Percentiles rank a stretch among this genome's conserved stretches.
phyloP scores from a whole-genome alignment of 2,329 filamentous ascomycete species.

The Bipolaris bicolor region DNA sequence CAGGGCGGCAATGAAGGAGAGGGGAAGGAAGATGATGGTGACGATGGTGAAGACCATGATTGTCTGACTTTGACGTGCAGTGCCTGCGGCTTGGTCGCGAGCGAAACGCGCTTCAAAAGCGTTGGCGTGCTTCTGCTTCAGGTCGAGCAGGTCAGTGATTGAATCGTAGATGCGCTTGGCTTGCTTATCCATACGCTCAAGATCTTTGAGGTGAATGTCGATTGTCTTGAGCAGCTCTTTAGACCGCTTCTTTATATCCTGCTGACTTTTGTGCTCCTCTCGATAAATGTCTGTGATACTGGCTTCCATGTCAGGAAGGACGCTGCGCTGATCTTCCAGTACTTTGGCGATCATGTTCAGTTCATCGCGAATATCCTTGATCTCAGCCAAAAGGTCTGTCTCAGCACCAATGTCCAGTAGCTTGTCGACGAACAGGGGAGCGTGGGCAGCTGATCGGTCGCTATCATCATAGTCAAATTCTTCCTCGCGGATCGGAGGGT shows the following conservation, averaged over 20 bases:
- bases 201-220: constrained; percentile 64
- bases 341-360: constrained; percentile 66
- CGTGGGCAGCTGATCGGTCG: constrained; percentile 29
- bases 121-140: constrained; percentile 74
- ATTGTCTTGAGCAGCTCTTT: constrained; percentile 64
- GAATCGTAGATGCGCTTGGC: constrained; percentile 65
- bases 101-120: constrained; percentile 69
- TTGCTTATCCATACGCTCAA: constrained; percentile 69
- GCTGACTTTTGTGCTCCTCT: constrained; percentile 47
- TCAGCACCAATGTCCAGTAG: constrained; percentile 66
- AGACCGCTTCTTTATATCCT: constrained; percentile 61
- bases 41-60: constrained; percentile 67
- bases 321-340: constrained; percentile 56
- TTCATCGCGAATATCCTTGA: constrained; percentile 72
- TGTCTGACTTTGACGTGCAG: constrained; percentile 62
- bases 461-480: constrained; percentile 42
- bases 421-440: constrained; percentile 59
- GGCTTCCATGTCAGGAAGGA: constrained; percentile 56
- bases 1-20: constrained; percentile 62
- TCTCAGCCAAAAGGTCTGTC: constrained; percentile 66
- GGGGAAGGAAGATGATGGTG: constrained; percentile 63
- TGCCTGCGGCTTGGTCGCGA: constrained; percentile 66
- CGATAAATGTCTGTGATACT: constrained; percentile 51
- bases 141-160: constrained; percentile 67
- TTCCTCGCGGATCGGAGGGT: constrained; percentile 35